These are phyloP conservation scores for Tricholoma terreum DNA, from an alignment of 768 basidiomycete genomes.

Conservation along the genomic window DNA sequence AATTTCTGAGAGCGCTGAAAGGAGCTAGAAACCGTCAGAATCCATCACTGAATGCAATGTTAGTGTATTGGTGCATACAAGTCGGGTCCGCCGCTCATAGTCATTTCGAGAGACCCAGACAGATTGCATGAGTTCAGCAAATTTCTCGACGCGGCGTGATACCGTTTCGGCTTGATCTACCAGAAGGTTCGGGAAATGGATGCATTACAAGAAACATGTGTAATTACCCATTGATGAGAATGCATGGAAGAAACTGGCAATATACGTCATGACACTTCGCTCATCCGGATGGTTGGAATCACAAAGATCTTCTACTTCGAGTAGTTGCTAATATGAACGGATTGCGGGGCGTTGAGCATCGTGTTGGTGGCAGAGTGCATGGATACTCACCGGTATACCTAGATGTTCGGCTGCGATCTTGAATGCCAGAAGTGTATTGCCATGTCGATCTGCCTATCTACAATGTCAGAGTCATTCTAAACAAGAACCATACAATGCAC, in stretches of 20 bases:
- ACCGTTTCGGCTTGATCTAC: slow-evolving; percentile 94
- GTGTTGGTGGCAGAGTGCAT: slow-evolving; percentile 1
- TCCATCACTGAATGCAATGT: not conserved
- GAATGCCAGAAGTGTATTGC: slow-evolving; percentile 87
- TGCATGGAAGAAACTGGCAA: slow-evolving; percentile 96
- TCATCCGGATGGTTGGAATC: slow-evolving; percentile 89
- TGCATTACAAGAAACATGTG: not conserved
- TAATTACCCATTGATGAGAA: slow-evolving; percentile 92
- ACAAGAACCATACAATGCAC: slow-evolving; percentile 30
- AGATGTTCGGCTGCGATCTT: slow-evolving; percentile 83
- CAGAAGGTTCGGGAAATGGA: slow-evolving; percentile 6
- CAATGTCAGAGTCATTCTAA: not conserved
- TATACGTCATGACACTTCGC: slow-evolving; percentile 96
- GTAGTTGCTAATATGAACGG: slow-evolving; percentile 63
- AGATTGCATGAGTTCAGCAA: slow-evolving; percentile 92
- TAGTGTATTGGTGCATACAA: slow-evolving; percentile 40
- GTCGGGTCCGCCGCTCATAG: slow-evolving; percentile 82
- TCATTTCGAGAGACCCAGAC: slow-evolving; percentile 87
- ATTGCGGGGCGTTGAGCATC: not conserved
- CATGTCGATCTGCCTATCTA: slow-evolving; percentile 68
- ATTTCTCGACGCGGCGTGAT: slow-evolving; percentile 90
- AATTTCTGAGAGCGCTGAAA: slow-evolving; percentile 62
- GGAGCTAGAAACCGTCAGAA: slow-evolving; percentile 41
- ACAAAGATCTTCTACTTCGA: slow-evolving; percentile 95
- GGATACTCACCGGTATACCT: slow-evolving; percentile 75